A percentile compares a stretch with the other conserved stretches of the same genome.
phyloP scores from a whole-genome alignment of 2,329 filamentous ascomycete species.

The Cladophialophora psammophila region DNA sequence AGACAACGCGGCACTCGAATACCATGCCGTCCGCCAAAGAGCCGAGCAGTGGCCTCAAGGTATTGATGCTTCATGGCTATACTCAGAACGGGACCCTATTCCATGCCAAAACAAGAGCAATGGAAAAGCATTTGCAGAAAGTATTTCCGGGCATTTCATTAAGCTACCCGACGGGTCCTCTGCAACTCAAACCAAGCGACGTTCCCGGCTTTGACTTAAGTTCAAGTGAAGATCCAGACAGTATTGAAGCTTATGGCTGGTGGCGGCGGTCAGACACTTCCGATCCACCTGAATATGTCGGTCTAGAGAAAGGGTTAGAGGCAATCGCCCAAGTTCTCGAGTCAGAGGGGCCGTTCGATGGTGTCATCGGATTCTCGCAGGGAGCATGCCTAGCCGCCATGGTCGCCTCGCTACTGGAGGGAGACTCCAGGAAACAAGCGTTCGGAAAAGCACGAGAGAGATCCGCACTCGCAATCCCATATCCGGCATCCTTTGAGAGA shows the following conservation, averaged over 20 bases:
- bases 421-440: constrained; percentile 50
- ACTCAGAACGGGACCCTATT: constrained; percentile 89
- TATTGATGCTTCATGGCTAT: constrained; percentile 85
- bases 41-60: constrained; percentile 56
- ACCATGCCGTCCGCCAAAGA: constrained; percentile 33
- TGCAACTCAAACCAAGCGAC: constrained; percentile 67
- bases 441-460: constrained; percentile 43
- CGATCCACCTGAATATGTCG: constrained; percentile 68
- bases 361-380: constrained; percentile 82
- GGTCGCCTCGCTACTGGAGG: constrained; percentile 75
- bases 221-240: constrained; percentile 54
- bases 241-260: constrained; percentile 80
- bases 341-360: constrained; percentile 74
- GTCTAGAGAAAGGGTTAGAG: constrained; percentile 72
- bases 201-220: constrained; percentile 71
- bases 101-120: constrained; percentile 83
- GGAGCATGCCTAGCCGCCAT: constrained; percentile 76
- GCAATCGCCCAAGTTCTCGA: constrained; percentile 68
- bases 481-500: constrained; percentile 58
- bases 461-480: constrained; percentile 52
- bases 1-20: constrained; percentile 14
- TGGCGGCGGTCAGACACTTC: constrained; percentile 72
- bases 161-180: constrained; percentile 73
- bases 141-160: constrained; percentile 69
- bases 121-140: constrained; percentile 82